Base-by-base conservation (phyloP, 1,284 basidiomycete species). In the Mycosarcoma mackinlayi region DNA sequence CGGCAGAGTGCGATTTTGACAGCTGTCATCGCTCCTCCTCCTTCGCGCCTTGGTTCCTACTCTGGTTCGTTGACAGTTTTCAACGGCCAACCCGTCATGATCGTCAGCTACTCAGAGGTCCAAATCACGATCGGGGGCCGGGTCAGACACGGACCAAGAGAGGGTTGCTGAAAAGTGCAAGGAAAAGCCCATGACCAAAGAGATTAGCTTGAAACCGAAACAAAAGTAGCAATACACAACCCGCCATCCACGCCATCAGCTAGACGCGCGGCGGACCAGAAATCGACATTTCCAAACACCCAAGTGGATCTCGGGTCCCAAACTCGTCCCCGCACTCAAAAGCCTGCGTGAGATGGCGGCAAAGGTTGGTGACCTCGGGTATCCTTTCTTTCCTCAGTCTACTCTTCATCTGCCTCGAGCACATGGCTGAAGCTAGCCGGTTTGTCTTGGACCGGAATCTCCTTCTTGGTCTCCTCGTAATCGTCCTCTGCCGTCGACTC, bases 391-490 rank as follows among this genome's bases (percentile, higher is more conserved):
- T 18, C 4, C n/a, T 5, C 6, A 16, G 4, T 19, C 19, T 24
- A 19, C 13, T 41, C 23, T 4, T 21, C 37, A 8, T 30, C 31
- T 3, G 8, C 23, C 14, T 18, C 45, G 14, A 25, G 18, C n/a
- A 14, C 14, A 39, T 55, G 56, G 41, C 21, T 54, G 42, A 65
- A 65, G 63, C 63, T 59, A 42, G 63, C 56, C 7, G 63, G 63
- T 52, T 59, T 65, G 8, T 65, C 56, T 23, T 23, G 11, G 38
- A 59, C 19, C 2, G 63, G 52, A 6, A 59, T 48, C 28, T 59
- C 63, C 51, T 46, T 31, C 47, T 50, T 55, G 6, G 56, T 55
- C 28, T 45, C 30, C 47, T 65, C 63, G n/a, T 37, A 51, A 25
- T 63, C 66, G 10, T 50, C 21, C 30, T 69, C 66, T 1, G 66